These are phyloP conservation scores for Pseudozyma sp. DNA, from an alignment of 1,284 basidiomycete genomes.

Conservation along the genomic window DNA sequence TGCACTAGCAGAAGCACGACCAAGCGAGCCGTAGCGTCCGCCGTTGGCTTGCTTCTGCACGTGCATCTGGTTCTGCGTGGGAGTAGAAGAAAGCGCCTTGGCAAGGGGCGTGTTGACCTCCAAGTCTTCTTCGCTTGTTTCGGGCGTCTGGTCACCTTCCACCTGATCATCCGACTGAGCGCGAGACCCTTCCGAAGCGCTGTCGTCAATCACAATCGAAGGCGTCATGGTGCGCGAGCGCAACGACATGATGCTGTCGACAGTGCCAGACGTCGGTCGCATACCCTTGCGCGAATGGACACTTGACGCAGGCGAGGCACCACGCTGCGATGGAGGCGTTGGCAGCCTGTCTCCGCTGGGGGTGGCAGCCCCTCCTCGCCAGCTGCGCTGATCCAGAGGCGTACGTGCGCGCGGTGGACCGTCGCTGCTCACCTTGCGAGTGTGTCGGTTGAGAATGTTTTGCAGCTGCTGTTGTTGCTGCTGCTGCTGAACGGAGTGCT, in stretches of 20 bases:
- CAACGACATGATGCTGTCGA: constrained; percentile 50
- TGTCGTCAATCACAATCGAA: constrained; percentile 61
- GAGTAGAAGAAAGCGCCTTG: constrained; percentile 36
- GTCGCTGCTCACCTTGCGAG: constrained; percentile 41
- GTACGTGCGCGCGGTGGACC: constrained; percentile 20
- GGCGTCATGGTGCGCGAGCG: constrained; percentile 54
- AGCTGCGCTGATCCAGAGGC: constrained; percentile 45
- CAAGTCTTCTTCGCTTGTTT: constrained; percentile 62
- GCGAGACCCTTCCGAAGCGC: constrained; percentile 52
- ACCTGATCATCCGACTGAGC: constrained; percentile 45
- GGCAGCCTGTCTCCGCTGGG: constrained; percentile 20
- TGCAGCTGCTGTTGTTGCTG: constrained; percentile 45
- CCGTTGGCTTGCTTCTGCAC: constrained; percentile 19
- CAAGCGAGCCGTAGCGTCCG: constrained; percentile 32
- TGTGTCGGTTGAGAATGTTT: constrained; percentile 41
- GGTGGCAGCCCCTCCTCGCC: constrained; percentile 28
- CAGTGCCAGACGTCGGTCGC: constrained; percentile 39
- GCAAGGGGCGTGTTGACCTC: constrained; percentile 35
- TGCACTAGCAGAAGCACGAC: constrained; percentile 26
- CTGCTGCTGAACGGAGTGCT: constrained; percentile 22
- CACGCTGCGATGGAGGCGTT: constrained; percentile 37
- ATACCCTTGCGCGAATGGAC: constrained; percentile 28
- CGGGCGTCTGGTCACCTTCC: constrained; percentile 57
- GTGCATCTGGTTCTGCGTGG: constrained; percentile 19
- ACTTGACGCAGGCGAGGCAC: constrained; percentile 34